Base-by-base conservation (phyloP, 2,329 filamentous ascomycete species). In the Scedosporium aurantiacum region DNA sequence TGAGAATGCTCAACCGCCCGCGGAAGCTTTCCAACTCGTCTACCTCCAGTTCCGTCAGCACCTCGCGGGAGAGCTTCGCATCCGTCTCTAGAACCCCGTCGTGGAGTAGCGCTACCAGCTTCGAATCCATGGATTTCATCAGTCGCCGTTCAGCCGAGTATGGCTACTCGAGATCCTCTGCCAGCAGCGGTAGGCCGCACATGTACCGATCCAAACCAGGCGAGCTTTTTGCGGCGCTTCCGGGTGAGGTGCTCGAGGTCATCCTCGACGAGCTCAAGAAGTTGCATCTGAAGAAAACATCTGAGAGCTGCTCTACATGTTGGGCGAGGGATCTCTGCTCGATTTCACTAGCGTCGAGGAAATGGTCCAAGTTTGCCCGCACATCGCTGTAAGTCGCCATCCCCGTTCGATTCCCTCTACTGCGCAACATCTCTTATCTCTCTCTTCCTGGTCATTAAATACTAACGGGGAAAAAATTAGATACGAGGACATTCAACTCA, bases 251-350 rank as follows among this genome's bases (percentile, higher is more conserved):
- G 1, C 69, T 87, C 55, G 75, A 79, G 59, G 71, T 82, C 40
- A 80, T 86, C n/a, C 67, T 86, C 40, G 75, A 75, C 45, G 76
- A 80, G 60, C 70, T 87, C 18, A 81, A 77, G 67, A 72, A 74
- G 43, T 68, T 77, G 14, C 84, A 87, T 67, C 67, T 85, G 12
- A 71, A 69, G 5, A 67, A 71, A 14, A 71, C 72, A 2, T 80
- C 77, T 64, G 71, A 72, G 40, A 84, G 82, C 69, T 87, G 84
- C 67, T 78, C 82, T 16, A 86, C 84, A 18, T 87, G 84, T 69
- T 85, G 82, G 80, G 84, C 85, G 81, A 76, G 84, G 57, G 83
- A 87, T 66, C 71, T 80, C 32, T 81, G 78, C 65, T 78, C 76
- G 50, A 68, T 85, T 47, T 75, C 78, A 10, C 62, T 82, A 10